Conservation (phyloP, 495 filamentous ascomycete species). For the Penicillium herquei region DNA sequence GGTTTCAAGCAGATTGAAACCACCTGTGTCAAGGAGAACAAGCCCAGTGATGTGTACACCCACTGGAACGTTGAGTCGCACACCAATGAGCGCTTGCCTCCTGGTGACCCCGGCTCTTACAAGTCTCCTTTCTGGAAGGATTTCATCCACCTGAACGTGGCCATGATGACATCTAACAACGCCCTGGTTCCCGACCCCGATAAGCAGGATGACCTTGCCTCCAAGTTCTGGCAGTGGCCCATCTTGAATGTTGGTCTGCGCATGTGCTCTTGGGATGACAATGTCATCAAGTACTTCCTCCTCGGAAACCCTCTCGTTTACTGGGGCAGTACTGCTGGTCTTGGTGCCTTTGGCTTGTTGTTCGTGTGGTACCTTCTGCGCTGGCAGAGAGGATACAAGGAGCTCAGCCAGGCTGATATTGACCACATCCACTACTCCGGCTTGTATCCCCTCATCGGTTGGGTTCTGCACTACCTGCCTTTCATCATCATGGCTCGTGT, state of each 20-base stretch:
- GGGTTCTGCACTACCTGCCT: conserved; percentile 93
- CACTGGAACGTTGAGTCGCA: conserved; percentile 99
- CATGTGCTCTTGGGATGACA: conserved; percentile 98
- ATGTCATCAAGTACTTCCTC: conserved; percentile 95
- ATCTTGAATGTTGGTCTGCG: conserved; percentile 90
- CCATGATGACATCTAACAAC: conserved; percentile 99
- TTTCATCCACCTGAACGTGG: conserved; percentile 96
- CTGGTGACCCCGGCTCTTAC: conserved; percentile 87
- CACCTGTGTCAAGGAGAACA: conserved; percentile 91
- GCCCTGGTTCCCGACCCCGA: conserved; percentile 96
- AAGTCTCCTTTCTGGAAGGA: conserved; percentile 95
- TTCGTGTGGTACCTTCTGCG: conserved; percentile 84
- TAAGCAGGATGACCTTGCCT: conserved; percentile 97
- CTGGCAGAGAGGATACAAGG: conserved; percentile 92
- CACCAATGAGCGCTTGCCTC: conserved; percentile 87
- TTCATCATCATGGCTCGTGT: conserved; percentile 98
- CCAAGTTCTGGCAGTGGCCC: conserved; percentile 98
- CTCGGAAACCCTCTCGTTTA: conserved; percentile 96
- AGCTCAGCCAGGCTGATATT: conserved; percentile 75
- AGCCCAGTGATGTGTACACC: conserved; percentile 87
- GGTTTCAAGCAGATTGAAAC: conserved; percentile 99
- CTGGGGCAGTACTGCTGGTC: conserved; percentile 82
- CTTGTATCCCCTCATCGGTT: conserved; percentile 86
- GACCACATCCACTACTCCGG: conserved; percentile 94
- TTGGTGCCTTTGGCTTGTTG: conserved; percentile 68